These are phyloP conservation scores for Mallotus repandus DNA, from an alignment of 441 rosid species.

Conservation along the genomic window DNA sequence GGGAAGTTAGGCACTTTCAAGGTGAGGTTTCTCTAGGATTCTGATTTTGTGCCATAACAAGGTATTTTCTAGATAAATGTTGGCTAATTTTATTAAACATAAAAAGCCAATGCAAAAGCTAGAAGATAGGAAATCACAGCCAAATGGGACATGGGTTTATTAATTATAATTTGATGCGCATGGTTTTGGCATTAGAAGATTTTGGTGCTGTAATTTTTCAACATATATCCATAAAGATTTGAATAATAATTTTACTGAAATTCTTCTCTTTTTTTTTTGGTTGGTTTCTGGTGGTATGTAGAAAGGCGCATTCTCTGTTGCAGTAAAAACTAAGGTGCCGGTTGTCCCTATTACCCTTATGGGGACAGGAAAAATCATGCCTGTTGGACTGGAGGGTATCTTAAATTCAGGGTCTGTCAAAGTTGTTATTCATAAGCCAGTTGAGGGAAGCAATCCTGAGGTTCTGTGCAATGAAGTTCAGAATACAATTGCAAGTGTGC, in stretches of 20 bases:
- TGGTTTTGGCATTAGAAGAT: not conserved
- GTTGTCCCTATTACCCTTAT: slow-evolving; percentile 76
- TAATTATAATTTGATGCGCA: not conserved
- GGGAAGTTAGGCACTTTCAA: slow-evolving; percentile 76
- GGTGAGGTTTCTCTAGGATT: slow-evolving; percentile 44
- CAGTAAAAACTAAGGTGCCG: slow-evolving; percentile 77
- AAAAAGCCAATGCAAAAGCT: not conserved
- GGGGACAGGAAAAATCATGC: slow-evolving; percentile 93
- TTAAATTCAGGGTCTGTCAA: slow-evolving; percentile 62
- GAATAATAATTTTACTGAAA: not conserved
- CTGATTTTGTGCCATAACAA: not conserved
- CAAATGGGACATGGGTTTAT: not conserved
- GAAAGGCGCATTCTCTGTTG: slow-evolving; percentile 94
- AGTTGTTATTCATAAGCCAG: slow-evolving; percentile 70
- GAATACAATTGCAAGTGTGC: slow-evolving; percentile 51
- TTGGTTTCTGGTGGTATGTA: slow-evolving; percentile 26
- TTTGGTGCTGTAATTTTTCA: not conserved
- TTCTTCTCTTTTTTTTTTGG: not conserved
- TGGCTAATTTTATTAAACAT: not conserved
- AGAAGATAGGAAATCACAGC: not conserved
- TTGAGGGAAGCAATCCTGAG: slow-evolving; percentile 63
- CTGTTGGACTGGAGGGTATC: slow-evolving; percentile 66
- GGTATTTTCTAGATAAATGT: not conserved
- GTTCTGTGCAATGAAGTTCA: slow-evolving; percentile 61
- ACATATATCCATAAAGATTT: too few relatives aligned